Evolutionary conservation across 257 asterid genomes (phyloP).

Genomic region (Solanum microdontum): DNA sequence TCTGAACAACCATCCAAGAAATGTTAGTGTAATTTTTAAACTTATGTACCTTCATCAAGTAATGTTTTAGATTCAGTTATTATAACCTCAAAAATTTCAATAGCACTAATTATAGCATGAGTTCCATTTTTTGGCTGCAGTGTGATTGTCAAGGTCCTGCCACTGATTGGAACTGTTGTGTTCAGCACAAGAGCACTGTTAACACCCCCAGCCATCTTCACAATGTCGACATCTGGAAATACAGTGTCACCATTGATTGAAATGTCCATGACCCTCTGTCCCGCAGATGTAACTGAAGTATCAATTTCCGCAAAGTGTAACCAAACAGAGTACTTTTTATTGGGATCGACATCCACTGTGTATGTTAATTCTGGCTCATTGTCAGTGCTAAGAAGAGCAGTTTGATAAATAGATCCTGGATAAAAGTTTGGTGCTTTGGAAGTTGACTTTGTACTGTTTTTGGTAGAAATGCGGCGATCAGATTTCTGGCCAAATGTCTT

Average conservation of each 20-base stretch:
- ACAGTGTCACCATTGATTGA: conserved; percentile 52
- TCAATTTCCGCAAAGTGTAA: conserved; percentile 94
- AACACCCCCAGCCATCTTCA: conserved; percentile 52
- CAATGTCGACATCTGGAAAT: conserved; percentile 55
- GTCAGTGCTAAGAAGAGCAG: conserved; percentile 57
- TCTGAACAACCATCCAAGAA: background rate
- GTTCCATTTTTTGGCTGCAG: conserved; percentile 59
- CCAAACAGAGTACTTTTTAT: conserved; percentile 81
- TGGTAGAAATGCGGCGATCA: conserved; percentile 30
- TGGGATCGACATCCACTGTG: conserved; percentile 78
- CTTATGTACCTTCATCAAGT: conserved; percentile 59
- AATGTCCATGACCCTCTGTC: conserved; percentile 72
- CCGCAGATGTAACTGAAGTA: conserved; percentile 47
- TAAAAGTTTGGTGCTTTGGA: conserved; percentile 75
- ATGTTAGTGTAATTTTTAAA: background rate
- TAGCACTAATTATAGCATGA: conserved; percentile 60
- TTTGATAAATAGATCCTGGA: conserved; percentile 74
- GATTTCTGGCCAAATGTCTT: conserved; percentile 45
- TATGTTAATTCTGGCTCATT: conserved; percentile 48
- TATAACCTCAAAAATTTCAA: conserved; percentile 79
- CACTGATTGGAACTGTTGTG: conserved; percentile 60
- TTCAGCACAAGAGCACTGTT: conserved; percentile 74
- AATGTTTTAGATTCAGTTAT: conserved; percentile 76
- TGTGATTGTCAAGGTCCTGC: conserved; percentile 74
- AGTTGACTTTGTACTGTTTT: conserved; percentile 29